These are phyloP conservation scores for Candida coleopterorum DNA, from an alignment of 805 yeast species.

Conservation along the genomic window DNA sequence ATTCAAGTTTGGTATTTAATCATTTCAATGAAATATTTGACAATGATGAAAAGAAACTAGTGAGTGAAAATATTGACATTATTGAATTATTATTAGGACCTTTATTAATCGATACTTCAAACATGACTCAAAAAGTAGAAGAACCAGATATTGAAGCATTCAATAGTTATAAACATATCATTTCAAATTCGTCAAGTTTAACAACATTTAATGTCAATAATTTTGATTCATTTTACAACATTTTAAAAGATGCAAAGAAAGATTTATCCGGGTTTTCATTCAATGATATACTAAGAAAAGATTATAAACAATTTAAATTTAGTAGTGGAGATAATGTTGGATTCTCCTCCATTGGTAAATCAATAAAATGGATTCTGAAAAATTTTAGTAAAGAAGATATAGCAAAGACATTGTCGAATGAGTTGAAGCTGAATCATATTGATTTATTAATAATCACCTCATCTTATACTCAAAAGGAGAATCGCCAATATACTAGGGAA, in stretches of 20 bases:
- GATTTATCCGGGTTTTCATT: conserved; percentile 58
- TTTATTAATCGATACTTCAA: conserved; percentile 69
- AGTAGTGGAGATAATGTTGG: conserved; percentile 47
- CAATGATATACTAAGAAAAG: conserved; percentile 68
- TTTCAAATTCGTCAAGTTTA: neutral
- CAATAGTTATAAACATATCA: conserved; percentile 27
- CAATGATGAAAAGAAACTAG: conserved; percentile 12
- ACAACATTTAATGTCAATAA: neutral
- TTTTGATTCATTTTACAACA: conserved; percentile 14
- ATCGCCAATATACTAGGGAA: conserved; percentile 29
- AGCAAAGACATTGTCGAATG: conserved; percentile 15
- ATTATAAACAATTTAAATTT: conserved; percentile 68
- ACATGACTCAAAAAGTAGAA: conserved; percentile 61
- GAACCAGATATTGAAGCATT: conserved; percentile 48
- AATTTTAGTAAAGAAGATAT: conserved; percentile 21
- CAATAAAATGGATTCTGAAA: conserved; percentile 49
- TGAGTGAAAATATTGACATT: conserved; percentile 25
- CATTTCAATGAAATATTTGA: conserved; percentile 43
- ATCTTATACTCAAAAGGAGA: conserved; percentile 32
- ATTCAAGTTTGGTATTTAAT: conserved; percentile 67
- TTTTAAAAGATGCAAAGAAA: conserved; percentile 47
- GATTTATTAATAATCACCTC: conserved; percentile 34
- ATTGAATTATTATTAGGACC: conserved; percentile 59
- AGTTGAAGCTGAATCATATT: conserved; percentile 17
- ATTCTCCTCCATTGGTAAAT: conserved; percentile 68